These are phyloP conservation scores for Lactarius akahatsu DNA, from an alignment of 768 basidiomycete species.

Conservation along the genomic window DNA sequence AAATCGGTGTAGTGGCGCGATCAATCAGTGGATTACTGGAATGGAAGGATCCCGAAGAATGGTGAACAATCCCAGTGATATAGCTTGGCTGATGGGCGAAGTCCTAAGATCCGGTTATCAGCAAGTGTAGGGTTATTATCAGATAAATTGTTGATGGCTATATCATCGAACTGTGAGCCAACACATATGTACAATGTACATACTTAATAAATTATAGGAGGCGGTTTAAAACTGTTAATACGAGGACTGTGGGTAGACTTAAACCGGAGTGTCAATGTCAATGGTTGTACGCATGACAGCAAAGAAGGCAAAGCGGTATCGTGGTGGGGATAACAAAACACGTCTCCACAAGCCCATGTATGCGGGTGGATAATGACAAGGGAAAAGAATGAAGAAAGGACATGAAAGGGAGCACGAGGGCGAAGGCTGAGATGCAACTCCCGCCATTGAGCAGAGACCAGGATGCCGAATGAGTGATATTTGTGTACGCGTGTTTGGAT, in stretches of 20 bases:
- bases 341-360: not conserved
- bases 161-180: not conserved
- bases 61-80: not conserved
- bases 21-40: not conserved
- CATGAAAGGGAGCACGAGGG: not conserved
- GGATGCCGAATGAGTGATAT: too few relatives aligned
- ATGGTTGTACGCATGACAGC: not conserved
- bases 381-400: not conserved
- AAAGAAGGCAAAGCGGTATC: not conserved
- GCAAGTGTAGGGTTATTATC: not conserved
- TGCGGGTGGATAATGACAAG: not conserved
- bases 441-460: too few relatives aligned
- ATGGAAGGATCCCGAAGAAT: not conserved
- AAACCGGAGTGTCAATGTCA: not conserved
- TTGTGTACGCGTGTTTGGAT: constrained; percentile 17
- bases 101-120: not conserved
- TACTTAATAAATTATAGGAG: not conserved
- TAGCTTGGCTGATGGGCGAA: not conserved
- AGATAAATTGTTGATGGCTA: not conserved
- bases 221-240: not conserved
- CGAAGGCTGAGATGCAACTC: not conserved
- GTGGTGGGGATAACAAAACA: not conserved
- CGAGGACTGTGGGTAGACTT: not conserved
- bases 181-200: not conserved
- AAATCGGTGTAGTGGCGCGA: not conserved